Evolutionary conservation across 208 protist genomes (phyloP).

Genomic region (Acanthamoeba culbertsoni): DNA sequence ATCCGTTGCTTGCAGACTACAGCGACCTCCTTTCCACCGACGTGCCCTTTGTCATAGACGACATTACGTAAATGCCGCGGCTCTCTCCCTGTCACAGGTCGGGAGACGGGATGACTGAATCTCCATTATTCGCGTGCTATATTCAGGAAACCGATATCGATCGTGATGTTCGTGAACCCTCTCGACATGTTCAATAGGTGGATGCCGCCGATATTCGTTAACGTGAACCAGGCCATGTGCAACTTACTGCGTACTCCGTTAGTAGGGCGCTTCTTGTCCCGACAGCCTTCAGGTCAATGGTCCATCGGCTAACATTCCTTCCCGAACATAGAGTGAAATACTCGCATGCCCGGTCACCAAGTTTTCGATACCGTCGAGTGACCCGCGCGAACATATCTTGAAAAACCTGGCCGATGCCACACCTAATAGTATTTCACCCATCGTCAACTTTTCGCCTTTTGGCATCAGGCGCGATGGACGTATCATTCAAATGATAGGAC

Average conservation of each 20-base stretch:
- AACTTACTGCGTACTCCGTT: not conserved
- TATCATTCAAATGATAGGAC: not conserved
- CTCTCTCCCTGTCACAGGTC: not conserved
- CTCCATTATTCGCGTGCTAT: too few species aligned
- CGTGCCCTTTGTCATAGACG: not conserved
- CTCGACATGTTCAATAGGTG: not conserved
- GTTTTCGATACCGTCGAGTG: not conserved
- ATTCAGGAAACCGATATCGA: not conserved
- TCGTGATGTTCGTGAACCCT: not conserved
- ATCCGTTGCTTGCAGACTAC: not conserved
- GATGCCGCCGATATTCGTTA: not conserved
- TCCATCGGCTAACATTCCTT: not conserved
- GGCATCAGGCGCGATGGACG: not conserved
- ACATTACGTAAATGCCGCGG: not conserved
- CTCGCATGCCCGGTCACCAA: not conserved
- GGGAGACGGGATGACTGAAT: too few species aligned
- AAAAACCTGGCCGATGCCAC: not conserved
- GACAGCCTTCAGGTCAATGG: not conserved
- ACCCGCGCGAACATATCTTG: not conserved
- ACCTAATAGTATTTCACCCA: not conserved
- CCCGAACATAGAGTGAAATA: not conserved
- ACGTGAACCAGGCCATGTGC: not conserved
- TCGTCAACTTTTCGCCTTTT: not conserved
- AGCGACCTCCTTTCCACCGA: not conserved
- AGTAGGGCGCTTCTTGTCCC: not conserved